These are phyloP conservation scores for Neonectria magnoliae DNA, from an alignment of 2,329 filamentous ascomycete species.

Conservation along the genomic window DNA sequence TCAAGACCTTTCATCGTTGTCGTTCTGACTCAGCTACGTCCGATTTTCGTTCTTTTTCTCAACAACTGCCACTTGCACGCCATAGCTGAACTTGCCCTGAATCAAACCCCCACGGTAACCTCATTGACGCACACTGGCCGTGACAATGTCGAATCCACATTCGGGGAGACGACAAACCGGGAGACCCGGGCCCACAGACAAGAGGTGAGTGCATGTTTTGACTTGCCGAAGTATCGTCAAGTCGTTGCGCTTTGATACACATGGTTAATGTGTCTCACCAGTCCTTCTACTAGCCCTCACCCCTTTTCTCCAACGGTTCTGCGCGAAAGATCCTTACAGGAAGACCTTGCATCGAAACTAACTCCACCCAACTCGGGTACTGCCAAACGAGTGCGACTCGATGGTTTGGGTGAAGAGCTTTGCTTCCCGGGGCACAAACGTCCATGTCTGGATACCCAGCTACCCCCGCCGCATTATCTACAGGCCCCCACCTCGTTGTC, in stretches of 20 bases:
- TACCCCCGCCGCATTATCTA: not conserved
- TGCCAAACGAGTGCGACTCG: not conserved
- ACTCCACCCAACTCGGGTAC: not conserved
- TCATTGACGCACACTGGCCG: not conserved
- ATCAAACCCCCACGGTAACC: conserved; percentile 14
- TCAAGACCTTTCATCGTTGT: not conserved
- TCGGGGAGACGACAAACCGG: not conserved
- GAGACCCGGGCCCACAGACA: not conserved
- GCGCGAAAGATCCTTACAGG: not conserved
- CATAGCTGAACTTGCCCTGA: too few relatives aligned
- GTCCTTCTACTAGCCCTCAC: not conserved
- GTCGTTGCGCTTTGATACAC: not conserved
- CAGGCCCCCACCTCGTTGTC: conserved; percentile 8
- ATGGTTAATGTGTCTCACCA: conserved; percentile 1
- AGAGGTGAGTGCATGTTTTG: conserved; percentile 6
- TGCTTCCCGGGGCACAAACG: not conserved
- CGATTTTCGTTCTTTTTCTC: not conserved
- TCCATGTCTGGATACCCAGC: not conserved
- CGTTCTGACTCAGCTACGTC: not conserved
- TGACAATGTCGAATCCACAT: conserved; percentile 10
- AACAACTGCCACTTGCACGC: not conserved
- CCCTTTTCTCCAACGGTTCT: too few relatives aligned
- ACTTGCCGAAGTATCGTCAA: not conserved
- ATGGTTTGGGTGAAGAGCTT: not conserved
- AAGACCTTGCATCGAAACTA: not conserved